Evolutionary conservation across 345 rosid genomes (phyloP), one percentile per base, ranked within the genome.

Genomic region (Rubroshorea leprosula): DNA sequence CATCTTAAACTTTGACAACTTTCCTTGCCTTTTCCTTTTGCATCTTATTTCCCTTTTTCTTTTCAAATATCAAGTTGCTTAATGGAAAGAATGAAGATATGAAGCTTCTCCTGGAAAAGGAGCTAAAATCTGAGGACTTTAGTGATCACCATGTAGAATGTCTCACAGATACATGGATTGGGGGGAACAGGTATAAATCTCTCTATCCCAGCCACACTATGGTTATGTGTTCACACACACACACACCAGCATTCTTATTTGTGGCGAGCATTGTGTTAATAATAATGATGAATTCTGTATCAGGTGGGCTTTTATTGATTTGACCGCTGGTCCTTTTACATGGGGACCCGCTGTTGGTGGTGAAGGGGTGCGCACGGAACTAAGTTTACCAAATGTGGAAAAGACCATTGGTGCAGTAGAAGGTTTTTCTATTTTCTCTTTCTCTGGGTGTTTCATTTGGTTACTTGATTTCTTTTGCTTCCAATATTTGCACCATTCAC

Each of bases 291-390:
- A 20, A 13, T 25, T 35, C 54, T 73, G 58, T 74, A 24, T 62
- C 76, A 93, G 97, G 87, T 93, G 96, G 97, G 95, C 95, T 38
- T 90, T 93, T 68, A 77, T 93, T 66, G 97, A 93, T 74, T 79
- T 93, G 75, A 72, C 80, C 23, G 97, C 97, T 26, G 99, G 97
- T 49, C 97, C 96, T 70, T 93, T 93, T 70, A 75, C 97, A 12
- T 93, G 96, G 99, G 99, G 99, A 59, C 99, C 99, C 57, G 87
- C 99, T 73, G 99, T 93, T 61, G 99, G 99, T 68, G 99, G 99
- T 66, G 97, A 93, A 80, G 99, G 99, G 68, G 97, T 93, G 64
- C 92, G 96, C 44, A 93, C 97, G 3, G 84, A 83, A 57, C 68
- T 68, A 64, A 87, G 95, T 76, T 76, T 93, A 54, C 99, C 99